These are phyloP conservation scores for Nannochloris sp. DNA, from an alignment of 139 green algal genomes.

Conservation along the genomic window DNA sequence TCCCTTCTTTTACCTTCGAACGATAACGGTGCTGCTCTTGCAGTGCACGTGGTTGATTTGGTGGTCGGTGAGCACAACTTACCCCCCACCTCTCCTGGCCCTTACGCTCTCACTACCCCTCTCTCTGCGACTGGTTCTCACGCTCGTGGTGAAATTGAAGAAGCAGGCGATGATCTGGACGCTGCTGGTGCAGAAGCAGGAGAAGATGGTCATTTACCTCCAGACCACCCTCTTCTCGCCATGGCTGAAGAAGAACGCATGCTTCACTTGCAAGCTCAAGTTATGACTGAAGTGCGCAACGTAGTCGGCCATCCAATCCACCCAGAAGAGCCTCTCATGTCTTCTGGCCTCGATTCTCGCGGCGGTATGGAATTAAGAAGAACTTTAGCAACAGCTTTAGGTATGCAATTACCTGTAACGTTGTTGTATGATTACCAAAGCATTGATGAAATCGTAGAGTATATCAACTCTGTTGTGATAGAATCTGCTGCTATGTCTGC, in stretches of 20 bases:
- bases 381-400: conserved; percentile 58
- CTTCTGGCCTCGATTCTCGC: conserved; percentile 56
- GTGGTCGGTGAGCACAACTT: conserved; percentile 26
- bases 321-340: conserved; percentile 53
- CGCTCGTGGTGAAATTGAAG: not conserved
- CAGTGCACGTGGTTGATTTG: not conserved
- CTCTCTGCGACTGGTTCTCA: not conserved
- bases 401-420: conserved; percentile 58
- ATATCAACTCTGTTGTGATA: conserved; percentile 18
- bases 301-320: conserved; percentile 56
- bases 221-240: conserved; percentile 42
- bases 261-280: conserved; percentile 56
- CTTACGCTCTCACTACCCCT: not conserved
- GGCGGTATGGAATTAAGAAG: conserved; percentile 76
- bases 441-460: conserved; percentile 44
- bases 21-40: not conserved
- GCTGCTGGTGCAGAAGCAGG: not conserved
- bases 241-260: conserved; percentile 50
- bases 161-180: conserved; percentile 6
- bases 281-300: conserved; percentile 57
- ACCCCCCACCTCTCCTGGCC: conserved; percentile 14
- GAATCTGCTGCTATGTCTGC: not conserved
- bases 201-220: conserved; percentile 12
- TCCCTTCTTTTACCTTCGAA: not conserved
- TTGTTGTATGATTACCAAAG: conserved; percentile 81